Base-by-base conservation (phyloP, 2,329 filamentous ascomycete species). In the Phialophora chinensis region DNA sequence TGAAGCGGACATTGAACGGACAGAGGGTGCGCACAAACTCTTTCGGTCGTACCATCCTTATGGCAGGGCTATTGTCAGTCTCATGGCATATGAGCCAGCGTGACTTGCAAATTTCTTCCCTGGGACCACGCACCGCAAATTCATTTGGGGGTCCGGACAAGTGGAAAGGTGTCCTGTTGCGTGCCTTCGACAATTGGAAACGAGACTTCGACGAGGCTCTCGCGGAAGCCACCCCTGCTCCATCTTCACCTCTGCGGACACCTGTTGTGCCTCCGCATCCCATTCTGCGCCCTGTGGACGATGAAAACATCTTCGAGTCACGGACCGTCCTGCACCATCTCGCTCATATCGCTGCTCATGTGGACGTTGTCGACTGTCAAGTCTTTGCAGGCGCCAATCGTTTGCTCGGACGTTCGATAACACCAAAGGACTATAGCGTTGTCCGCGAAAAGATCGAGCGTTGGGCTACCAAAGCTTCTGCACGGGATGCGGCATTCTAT, bases 41-140 rank as follows among this genome's bases (percentile, higher is more conserved):
- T 0, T 99, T 98, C 75, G 95, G 94, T 1, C 88, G 95, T 47
- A 95, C 91, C 2, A 92, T 97, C 53, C 84, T 99, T 60, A 98
- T 98, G 93, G 91, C 94, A 1, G 95, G 95, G 0, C 81, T 99
- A 31, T 83, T 98, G 27, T 97, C 92, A 72, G 92, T 98, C 33
- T 95, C 91, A 75, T 98, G 93, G 92, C 94, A 98, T 77, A 94
- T 98, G 91, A 95, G 96, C 75, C 93, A 98, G 77, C 87, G 94
- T 74, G 95, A 98, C 76, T 85, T 97, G 14, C 94, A 97, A 79
- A 90, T 97, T 66, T 94, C 90, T 76, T 93, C 93, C 0, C 84
- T 98, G 0, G 93, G 91, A 12, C 67, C 72, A 29, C 71, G 71
- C 23, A 91, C 93, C 11, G 87, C 88, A 0, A 88, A 90, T 72